Base-by-base conservation (phyloP, 805 yeast genomes). In the Saturnispora hagleri region DNA sequence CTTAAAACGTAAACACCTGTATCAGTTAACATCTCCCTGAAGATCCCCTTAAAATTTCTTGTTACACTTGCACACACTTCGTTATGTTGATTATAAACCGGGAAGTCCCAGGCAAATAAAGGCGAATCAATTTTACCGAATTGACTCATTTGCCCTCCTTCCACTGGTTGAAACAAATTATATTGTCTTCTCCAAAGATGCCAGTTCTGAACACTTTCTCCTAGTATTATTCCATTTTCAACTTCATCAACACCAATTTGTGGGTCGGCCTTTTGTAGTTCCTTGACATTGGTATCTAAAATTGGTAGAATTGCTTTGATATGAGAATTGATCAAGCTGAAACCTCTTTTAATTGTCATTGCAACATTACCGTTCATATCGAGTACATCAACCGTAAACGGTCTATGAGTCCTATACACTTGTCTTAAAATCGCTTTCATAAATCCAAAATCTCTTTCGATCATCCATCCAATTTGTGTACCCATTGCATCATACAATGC, bases 21-120 rank as follows among this genome's bases (percentile, higher is more conserved):
- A 67, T 93, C 98, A 0, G 98, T 90, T 62, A 91, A 84, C 61
- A 90, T 68, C 64, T 93, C 99, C 61, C 97, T 76, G 2, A 95
- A 96, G 42, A 93, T 69, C 0, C 99, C 99, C 5, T 86, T 95
- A 93, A 96, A 93, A 66, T 89, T 89, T 60, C 98, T 76, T 65
- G 89, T 93, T 2, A 93, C 91, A 1, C 86, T 73, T 0, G 85
- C 96, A 51, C 85, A 69, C 0, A 86, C 77, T 15, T 73, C 69
- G 0, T 82, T 83, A 1, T 70, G 49, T 40, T 73, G 81, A 63
- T 89, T 80, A 35, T 59, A 62, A 3, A 89, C 85, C 0, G 95
- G 90, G 66, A 93, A 93, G 52, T 85, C 87, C 73, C 89, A 91
- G 10, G 95, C 76, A 47, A 93, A 69, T 54, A 91, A 84, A 2